Conservation (phyloP, 352 stramenopile genomes). For the Globisporangium irregulare region DNA sequence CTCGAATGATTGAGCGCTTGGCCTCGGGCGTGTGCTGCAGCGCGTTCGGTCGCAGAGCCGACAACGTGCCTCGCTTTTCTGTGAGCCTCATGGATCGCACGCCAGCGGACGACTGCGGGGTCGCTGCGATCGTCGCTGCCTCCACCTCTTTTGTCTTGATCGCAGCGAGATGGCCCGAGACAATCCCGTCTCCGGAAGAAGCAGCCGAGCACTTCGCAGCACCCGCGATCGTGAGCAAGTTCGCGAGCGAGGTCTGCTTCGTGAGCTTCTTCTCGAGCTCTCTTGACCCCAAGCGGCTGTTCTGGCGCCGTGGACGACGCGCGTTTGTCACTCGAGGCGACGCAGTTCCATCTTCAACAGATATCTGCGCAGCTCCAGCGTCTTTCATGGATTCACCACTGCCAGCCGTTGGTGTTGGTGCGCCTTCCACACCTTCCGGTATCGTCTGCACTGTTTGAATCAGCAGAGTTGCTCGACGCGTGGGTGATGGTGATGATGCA, state of each 20-base stretch:
- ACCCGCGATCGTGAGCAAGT: constrained; percentile 25
- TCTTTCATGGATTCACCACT: neutral
- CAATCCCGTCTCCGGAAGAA: constrained; percentile 1
- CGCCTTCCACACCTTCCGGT: constrained; percentile 12
- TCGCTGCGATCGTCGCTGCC: constrained; percentile 30
- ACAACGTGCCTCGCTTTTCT: constrained; percentile 36
- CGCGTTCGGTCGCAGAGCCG: constrained; percentile 32
- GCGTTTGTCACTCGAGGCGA: constrained; percentile 19
- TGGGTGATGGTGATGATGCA: neutral
- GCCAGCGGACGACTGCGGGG: constrained; percentile 7
- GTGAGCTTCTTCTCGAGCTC: neutral
- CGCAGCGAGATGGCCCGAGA: constrained; percentile 22
- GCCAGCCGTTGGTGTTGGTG: constrained; percentile 2
- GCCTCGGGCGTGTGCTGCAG: constrained; percentile 27
- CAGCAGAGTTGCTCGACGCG: constrained; percentile 7
- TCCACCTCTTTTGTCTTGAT: constrained; percentile 29
- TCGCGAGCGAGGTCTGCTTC: constrained; percentile 30
- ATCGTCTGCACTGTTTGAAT: constrained; percentile 22
- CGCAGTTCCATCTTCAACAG: neutral
- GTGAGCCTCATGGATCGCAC: constrained; percentile 13
- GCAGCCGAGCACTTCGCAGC: neutral
- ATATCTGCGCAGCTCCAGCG: neutral
- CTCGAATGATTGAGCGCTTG: constrained; percentile 44
- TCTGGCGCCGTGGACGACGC: constrained; percentile 16
- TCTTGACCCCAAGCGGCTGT: neutral